Evolutionary conservation across 495 filamentous ascomycete genomes (phyloP).

Genomic region (Clohesyomyces aquaticus): DNA sequence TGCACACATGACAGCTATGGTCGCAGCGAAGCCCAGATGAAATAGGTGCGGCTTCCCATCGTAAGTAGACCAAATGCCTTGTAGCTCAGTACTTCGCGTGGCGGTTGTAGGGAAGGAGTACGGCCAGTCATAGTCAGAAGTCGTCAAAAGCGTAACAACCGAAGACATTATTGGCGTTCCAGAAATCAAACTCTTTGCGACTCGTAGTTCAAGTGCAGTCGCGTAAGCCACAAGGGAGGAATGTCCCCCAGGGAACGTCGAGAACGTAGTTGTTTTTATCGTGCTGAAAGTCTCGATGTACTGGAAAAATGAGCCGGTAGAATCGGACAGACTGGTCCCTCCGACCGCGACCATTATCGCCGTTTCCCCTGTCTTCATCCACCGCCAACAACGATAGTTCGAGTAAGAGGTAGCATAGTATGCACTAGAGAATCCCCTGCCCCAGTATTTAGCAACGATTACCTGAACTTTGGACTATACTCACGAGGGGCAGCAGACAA

Average conservation of each 20-base stretch:
- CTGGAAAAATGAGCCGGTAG: background rate
- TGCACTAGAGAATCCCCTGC: background rate
- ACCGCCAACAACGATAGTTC: background rate
- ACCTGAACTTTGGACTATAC: background rate
- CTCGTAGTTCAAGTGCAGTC: background rate
- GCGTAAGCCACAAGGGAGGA: background rate
- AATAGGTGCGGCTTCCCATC: conserved; percentile 14
- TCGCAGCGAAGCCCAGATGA: background rate
- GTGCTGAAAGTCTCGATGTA: background rate
- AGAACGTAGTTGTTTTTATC: conserved; percentile 1
- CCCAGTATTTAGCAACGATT: background rate
- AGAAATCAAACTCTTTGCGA: background rate
- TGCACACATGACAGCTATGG: background rate
- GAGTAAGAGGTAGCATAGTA: background rate
- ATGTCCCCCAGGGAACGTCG: background rate
- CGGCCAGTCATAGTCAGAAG: too few relatives aligned
- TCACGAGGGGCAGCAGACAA: conserved; percentile 7
- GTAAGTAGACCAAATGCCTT: background rate
- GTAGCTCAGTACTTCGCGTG: too few relatives aligned
- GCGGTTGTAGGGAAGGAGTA: too few relatives aligned
- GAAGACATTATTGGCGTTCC: background rate
- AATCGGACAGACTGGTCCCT: background rate
- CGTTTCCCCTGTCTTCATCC: background rate
- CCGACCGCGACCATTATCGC: background rate
- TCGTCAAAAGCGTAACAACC: too few relatives aligned